These are phyloP conservation scores for Phaeosphaeriaceae sp. DNA, from an alignment of 2,329 filamentous ascomycete species.

Conservation along the genomic window DNA sequence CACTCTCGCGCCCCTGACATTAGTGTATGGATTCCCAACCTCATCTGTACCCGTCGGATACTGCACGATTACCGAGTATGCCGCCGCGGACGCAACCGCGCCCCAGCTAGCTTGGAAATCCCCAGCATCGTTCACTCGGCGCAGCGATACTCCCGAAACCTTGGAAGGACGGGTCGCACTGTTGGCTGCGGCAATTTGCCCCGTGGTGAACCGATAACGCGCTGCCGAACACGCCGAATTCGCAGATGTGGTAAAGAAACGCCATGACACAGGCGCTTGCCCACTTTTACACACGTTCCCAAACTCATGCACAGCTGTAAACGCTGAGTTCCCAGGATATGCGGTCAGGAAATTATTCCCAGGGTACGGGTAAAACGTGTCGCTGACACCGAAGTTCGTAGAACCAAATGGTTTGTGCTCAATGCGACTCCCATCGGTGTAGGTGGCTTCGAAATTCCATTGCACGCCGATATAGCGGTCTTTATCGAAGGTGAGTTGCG, in stretches of 20 bases:
- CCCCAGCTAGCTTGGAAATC: conserved; percentile 11
- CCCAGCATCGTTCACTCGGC: conserved; percentile 7
- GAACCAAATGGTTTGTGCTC: conserved; percentile 7
- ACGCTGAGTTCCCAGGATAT: conserved; percentile 10
- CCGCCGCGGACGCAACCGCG: conserved; percentile 6
- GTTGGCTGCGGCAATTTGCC: background rate
- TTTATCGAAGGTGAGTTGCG: conserved; percentile 13
- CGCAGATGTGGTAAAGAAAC: conserved; percentile 5
- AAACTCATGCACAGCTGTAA: conserved; percentile 16
- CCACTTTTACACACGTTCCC: conserved; percentile 11
- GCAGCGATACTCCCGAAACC: conserved; percentile 5
- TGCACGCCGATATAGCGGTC: conserved; percentile 12
- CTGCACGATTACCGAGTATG: conserved; percentile 15
- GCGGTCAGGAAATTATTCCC: conserved; percentile 12
- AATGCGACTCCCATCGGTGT: conserved; percentile 7
- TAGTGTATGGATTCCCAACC: conserved; percentile 7
- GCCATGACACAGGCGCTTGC: conserved; percentile 11
- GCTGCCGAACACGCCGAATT: background rate
- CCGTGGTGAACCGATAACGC: conserved; percentile 3
- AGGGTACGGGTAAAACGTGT: conserved; percentile 8
- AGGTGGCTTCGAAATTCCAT: conserved; percentile 15
- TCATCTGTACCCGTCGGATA: conserved; percentile 15
- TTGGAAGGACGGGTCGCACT: conserved; percentile 1
- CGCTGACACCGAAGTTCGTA: conserved; percentile 9
- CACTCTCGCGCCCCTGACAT: conserved; percentile 12